Base-by-base conservation (phyloP, 179 eudicot genomes). In the Actinidia polygama region DNA sequence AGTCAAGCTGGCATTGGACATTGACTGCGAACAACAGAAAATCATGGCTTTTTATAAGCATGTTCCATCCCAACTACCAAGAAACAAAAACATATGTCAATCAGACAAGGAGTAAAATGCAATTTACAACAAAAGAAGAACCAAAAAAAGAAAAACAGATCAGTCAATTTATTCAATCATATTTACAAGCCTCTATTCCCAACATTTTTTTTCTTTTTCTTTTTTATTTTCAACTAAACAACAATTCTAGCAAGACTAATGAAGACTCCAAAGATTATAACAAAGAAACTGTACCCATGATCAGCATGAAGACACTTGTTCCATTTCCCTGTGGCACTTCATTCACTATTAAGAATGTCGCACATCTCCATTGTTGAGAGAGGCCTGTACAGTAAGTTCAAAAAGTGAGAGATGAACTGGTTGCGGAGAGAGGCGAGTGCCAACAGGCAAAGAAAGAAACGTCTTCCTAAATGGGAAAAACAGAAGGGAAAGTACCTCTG, bases 221-320 rank as follows among this genome's bases (percentile, higher is more conserved):
- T 54, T 10, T 54, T 57, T 57, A 57, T 57, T 10, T 30, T 30
- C 36, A 30, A 30, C 36, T 30, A 30, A 30, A 30, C 36, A 10
- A 57, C 19, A 10, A 57, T 57, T 57, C 61, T 57, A 57, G 19
- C 61, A 57, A 49, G 51, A 73, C 9, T 50, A 49, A 47, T 23
- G 36, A 73, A 21, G 40, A 73, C 57, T 50, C 40, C 4, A 73
- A 26, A 11, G 57, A n/a, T 26, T 63, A n/a, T 47, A 54, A 26
- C 76, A n/a, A 49, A 5, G 18, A 73, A 73, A 73, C 76, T 21
- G 58, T 50, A 50, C 58, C 58, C 6, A n/a, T 30, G 9, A 73
- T 21, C 50, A 50, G 57, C 57, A 73, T 50, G 76, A 73, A 49
- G 57, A 73, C n/a, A 57, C 57, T 73, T n/a, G 53, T 53, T 50